Evolutionary conservation across 1,284 basidiomycete species (phyloP).

Genomic region (Moesziomyces antarcticus): DNA sequence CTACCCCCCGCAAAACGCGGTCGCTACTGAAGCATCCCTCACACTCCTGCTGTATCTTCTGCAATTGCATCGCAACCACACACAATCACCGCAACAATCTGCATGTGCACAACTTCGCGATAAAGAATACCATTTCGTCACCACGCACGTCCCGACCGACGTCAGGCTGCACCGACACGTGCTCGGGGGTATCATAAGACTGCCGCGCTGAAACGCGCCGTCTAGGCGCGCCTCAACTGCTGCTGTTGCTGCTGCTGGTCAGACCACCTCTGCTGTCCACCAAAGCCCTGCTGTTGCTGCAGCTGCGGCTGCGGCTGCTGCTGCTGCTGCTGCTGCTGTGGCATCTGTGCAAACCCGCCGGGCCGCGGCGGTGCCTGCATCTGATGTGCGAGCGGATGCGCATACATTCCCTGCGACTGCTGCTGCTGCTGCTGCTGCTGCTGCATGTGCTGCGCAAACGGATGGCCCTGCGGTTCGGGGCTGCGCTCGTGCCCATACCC

Average conservation of each 20-base stretch:
- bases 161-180: not conserved
- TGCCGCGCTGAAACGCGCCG: not conserved
- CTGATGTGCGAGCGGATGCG: not conserved
- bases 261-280: conserved; percentile 7
- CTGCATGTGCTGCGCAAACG: conserved; percentile 10
- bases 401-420: not conserved
- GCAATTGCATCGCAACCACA: not conserved
- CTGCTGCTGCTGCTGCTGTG: conserved; percentile 15
- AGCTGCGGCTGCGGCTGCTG: conserved; percentile 6
- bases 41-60: conserved; percentile 12
- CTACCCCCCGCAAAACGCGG: conserved; percentile 38
- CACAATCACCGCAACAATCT: not conserved
- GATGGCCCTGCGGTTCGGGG: conserved; percentile 31
- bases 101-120: not conserved
- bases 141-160: not conserved
- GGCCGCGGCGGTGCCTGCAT: not conserved
- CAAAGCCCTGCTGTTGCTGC: not conserved
- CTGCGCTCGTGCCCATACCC: conserved; percentile 28
- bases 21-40: conserved; percentile 16
- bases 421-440: conserved; percentile 24
- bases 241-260: conserved; percentile 15
- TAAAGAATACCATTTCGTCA: conserved; percentile 3
- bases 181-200: conserved; percentile 3
- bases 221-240: conserved; percentile 13
- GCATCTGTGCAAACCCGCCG: too few relatives aligned